These are phyloP conservation scores for Tetrapyrgos nigripes DNA, from an alignment of 1,284 basidiomycete genomes.

Conservation along the genomic window DNA sequence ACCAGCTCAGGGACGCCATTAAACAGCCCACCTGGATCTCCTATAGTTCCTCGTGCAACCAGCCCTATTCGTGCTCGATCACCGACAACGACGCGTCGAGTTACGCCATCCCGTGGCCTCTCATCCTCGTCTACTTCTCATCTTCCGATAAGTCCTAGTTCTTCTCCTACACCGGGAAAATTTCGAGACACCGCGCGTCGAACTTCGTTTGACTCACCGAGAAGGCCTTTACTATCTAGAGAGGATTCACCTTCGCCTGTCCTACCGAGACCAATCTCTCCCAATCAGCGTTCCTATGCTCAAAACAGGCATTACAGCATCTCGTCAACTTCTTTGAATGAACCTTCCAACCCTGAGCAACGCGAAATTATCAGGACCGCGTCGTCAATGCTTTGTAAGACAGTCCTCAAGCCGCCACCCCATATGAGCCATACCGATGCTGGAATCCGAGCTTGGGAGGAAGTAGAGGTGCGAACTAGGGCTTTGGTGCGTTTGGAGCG, in stretches of 20 bases:
- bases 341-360: constrained; percentile 55
- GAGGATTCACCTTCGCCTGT: constrained; percentile 39
- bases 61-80: constrained; percentile 51
- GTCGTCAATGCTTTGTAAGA: constrained; percentile 65
- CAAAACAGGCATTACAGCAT: constrained; percentile 60
- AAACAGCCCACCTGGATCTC: constrained; percentile 38
- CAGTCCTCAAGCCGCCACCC: constrained; percentile 62
- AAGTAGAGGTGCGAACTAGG: constrained; percentile 72
- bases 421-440: constrained; percentile 54
- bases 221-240: constrained; percentile 30
- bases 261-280: constrained; percentile 47
- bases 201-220: constrained; percentile 34
- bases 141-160: constrained; percentile 28
- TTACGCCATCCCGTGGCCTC: constrained; percentile 37
- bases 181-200: constrained; percentile 33
- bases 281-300: constrained; percentile 48
- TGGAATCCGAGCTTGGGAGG: constrained; percentile 65
- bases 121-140: constrained; percentile 42
- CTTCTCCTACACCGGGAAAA: constrained; percentile 31
- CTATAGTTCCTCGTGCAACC: constrained; percentile 41
- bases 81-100: constrained; percentile 31
- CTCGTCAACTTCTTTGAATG: constrained; percentile 57
- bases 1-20: constrained; percentile 46
- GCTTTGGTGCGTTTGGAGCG: constrained; percentile 70
- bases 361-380: constrained; percentile 71